Conservation (phyloP, 2,329 filamentous ascomycete species). For the Geosmithia putterillii region DNA sequence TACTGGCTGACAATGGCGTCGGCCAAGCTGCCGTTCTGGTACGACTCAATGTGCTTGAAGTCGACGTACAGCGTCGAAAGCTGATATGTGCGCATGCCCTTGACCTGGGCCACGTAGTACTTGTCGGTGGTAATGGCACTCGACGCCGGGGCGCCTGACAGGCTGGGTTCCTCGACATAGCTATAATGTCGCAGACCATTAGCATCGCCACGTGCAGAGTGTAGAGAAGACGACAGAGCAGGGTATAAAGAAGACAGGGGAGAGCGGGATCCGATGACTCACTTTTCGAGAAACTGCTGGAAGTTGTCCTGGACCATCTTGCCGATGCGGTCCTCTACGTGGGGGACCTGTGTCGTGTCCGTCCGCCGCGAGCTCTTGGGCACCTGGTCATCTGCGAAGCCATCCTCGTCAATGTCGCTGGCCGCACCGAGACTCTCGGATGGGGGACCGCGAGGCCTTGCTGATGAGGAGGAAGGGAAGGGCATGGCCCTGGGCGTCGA, state of each 20-base stretch:
- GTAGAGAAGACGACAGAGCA: background rate
- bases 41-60: conserved; percentile 69
- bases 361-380: conserved; percentile 35
- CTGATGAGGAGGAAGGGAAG: conserved; percentile 37
- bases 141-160: conserved; percentile 51
- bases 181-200: conserved; percentile 15
- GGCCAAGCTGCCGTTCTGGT: conserved; percentile 69
- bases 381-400: conserved; percentile 53
- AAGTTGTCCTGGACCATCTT: conserved; percentile 65
- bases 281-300: conserved; percentile 61
- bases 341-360: conserved; percentile 44
- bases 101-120: conserved; percentile 77
- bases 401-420: conserved; percentile 51
- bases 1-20: conserved; percentile 82
- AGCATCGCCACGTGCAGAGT: background rate
- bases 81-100: conserved; percentile 59
- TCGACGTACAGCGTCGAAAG: conserved; percentile 83
- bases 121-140: conserved; percentile 65
- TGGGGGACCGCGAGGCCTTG: conserved; percentile 44
- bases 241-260: background rate
- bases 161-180: conserved; percentile 57
- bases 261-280: background rate
- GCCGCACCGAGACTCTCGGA: conserved; percentile 47
- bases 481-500: conserved; percentile 27
- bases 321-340: conserved; percentile 66